Conservation (phyloP, 345 rosid species). For the Barbarea vulgaris region DNA sequence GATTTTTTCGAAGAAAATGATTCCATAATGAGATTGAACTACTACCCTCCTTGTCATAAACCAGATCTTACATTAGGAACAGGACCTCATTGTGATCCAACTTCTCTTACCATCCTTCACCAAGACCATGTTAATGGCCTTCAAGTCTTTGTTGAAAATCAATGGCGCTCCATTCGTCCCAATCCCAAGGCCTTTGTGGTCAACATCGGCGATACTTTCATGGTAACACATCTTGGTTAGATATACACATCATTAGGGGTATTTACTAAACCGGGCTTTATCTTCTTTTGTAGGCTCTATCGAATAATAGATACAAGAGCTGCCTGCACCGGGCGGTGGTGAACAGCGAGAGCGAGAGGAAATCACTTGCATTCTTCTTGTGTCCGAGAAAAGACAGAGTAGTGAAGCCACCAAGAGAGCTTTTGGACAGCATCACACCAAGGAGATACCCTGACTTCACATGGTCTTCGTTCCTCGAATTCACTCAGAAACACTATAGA, state of each 20-base stretch:
- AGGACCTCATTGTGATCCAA: slow-evolving; percentile 99
- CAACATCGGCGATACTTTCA: slow-evolving; percentile 98
- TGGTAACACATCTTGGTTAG: slow-evolving; percentile 53
- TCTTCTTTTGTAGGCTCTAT: slow-evolving; percentile 61
- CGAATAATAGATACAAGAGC: slow-evolving; percentile 85
- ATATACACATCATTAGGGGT: not conserved
- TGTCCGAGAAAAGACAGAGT: slow-evolving; percentile 82
- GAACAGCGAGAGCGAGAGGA: slow-evolving; percentile 73
- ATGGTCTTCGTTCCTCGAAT: slow-evolving; percentile 78
- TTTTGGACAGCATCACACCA: slow-evolving; percentile 56
- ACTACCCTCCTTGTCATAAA: slow-evolving; percentile 93
- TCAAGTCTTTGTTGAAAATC: slow-evolving; percentile 80
- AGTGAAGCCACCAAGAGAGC: slow-evolving; percentile 73
- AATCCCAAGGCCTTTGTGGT: slow-evolving; percentile 82
- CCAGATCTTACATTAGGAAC: slow-evolving; percentile 94
- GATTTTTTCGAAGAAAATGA: slow-evolving; percentile 79
- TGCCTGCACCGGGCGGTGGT: slow-evolving; percentile 96
- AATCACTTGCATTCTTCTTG: slow-evolving; percentile 93
- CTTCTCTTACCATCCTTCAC: slow-evolving; percentile 95
- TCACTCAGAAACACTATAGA: slow-evolving; percentile 85
- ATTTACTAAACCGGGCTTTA: slow-evolving; percentile 7
- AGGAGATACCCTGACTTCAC: slow-evolving; percentile 86
- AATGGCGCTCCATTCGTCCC: slow-evolving; percentile 85
- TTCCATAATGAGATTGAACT: slow-evolving; percentile 95
- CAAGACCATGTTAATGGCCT: slow-evolving; percentile 97